A percentile compares a stretch with the other conserved stretches of the same genome.
phyloP scores from a whole-genome alignment of 2,329 filamentous ascomycete genomes.

The Penicillium hesseltinei region DNA sequence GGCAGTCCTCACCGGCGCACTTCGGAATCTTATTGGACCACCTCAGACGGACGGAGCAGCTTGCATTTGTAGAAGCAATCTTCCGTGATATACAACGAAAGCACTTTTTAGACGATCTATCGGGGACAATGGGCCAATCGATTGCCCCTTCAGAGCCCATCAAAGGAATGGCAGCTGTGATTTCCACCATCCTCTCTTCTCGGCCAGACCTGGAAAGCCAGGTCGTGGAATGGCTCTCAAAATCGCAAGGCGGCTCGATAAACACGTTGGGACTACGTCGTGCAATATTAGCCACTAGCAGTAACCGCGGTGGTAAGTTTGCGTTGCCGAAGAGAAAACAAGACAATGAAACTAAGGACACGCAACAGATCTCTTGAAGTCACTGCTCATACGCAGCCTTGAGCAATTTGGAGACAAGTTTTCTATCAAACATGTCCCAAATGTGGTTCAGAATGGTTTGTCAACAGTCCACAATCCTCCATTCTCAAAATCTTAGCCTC shows the following conservation, averaged over 20 bases:
- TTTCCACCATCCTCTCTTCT: slow-evolving; percentile 52
- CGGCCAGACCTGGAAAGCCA: slow-evolving; percentile 52
- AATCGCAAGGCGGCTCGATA: slow-evolving; percentile 64
- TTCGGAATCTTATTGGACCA: slow-evolving; percentile 42
- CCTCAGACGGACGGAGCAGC: slow-evolving; percentile 51
- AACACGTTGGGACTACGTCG: slow-evolving; percentile 65
- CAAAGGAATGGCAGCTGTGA: slow-evolving; percentile 58
- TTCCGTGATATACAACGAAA: slow-evolving; percentile 46
- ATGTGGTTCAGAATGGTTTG: slow-evolving; percentile 79
- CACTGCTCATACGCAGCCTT: slow-evolving; percentile 65
- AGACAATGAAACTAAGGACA: slow-evolving; percentile 3
- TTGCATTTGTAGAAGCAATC: slow-evolving; percentile 44
- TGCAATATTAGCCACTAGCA: slow-evolving; percentile 60
- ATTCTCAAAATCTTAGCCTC: neutral
- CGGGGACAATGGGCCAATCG: slow-evolving; percentile 11
- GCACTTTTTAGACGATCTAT: slow-evolving; percentile 33
- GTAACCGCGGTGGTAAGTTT: slow-evolving; percentile 49
- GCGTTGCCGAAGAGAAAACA: neutral
- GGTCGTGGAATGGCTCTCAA: slow-evolving; percentile 64
- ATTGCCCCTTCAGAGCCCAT: slow-evolving; percentile 38
- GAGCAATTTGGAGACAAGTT: slow-evolving; percentile 78
- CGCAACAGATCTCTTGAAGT: slow-evolving; percentile 37
- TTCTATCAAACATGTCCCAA: slow-evolving; percentile 79
- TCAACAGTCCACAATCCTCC: neutral
- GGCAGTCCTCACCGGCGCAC: slow-evolving; percentile 25